Base-by-base conservation (phyloP, 805 yeast species). In the Metschnikowia kofuensis region DNA sequence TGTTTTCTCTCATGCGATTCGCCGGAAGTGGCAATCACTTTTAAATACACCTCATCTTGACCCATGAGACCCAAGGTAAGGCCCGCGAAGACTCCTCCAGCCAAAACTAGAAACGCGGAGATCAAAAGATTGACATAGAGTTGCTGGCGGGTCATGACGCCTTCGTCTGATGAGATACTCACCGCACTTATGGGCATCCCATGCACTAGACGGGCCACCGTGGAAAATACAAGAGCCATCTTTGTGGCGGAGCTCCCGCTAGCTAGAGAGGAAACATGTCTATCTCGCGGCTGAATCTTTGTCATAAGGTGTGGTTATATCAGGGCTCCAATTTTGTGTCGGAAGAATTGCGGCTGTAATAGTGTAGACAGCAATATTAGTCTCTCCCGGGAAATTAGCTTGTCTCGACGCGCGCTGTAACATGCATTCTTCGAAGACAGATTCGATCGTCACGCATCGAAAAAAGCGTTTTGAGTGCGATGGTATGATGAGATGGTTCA, bases 41-140 rank as follows among this genome's bases (percentile, higher is more conserved):
- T 92, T 52, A 92, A 75, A 60, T 91, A 89, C 26, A 92, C 92
- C 67, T 92, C 98, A 66, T 92, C 98, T 67, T 92, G 98, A 57
- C 98, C 98, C 99, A 92, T 92, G 10, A 92, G 77, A 2, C 94
- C 98, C 42, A 92, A 74, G n/a, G 99, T 94, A 38, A 92, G 75
- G 7, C 96, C 96, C 6, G 96, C 96, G 75, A 89, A 89, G n/a
- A 87, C 83, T 56, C 96, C 96, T 50, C 96, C 96, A 4, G 86
- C 72, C 34, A 89, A 60, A 1, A 88, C 95, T 26, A 88, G 72
- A 21, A 72, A 55, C 7, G 78, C 75, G 1, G 94, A 84, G 12
- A 84, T 71, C 43, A 71, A 44, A 57, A 81, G 63, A 57, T 81
- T 79, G 34, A 75, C 54, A 60, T 75, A 77, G 53, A 76, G 77